These are phyloP conservation scores for Carex scoparia DNA, from an alignment of 176 grass and related monocot genomes.

Conservation along the genomic window DNA sequence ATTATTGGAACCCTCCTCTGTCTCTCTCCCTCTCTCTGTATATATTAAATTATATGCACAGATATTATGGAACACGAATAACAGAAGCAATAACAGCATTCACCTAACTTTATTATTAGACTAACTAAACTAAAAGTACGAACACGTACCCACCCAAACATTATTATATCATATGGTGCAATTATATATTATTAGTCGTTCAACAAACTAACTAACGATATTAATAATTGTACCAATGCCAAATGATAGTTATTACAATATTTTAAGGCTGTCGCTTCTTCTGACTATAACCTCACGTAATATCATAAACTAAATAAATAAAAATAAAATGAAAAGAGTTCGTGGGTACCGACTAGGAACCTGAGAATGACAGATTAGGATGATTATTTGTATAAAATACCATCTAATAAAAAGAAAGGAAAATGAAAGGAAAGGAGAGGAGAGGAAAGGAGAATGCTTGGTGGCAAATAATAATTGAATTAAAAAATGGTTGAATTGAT, in stretches of 20 bases:
- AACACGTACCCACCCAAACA: too few relatives aligned
- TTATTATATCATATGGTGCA: not conserved
- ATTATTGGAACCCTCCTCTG: too few relatives aligned
- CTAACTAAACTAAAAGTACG: not conserved
- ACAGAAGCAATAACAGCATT: conserved; percentile 17
- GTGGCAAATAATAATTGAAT: conserved; percentile 3
- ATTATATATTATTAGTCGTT: not conserved
- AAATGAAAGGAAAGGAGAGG: not conserved
- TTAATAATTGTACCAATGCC: not conserved
- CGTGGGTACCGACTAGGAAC: not conserved
- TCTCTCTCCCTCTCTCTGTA: too few relatives aligned
- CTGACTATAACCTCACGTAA: not conserved
- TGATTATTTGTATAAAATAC: not conserved
- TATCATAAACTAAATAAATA: not conserved
- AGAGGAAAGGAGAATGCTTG: not conserved
- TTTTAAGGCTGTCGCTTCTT: not conserved
- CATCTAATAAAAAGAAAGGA: not conserved
- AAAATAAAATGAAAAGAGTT: not conserved
- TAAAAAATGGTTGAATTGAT: not conserved
- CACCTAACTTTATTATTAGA: conserved; percentile 22
- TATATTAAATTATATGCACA: not conserved
- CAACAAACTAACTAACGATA: conserved; percentile 11
- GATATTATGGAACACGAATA: not conserved
- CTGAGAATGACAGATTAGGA: not conserved
- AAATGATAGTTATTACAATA: not conserved